Percentiles rank a stretch among this genome's conserved stretches.
Conservation (phyloP, 1,284 basidiomycete genomes). For the Porodaedalea pini region DNA sequence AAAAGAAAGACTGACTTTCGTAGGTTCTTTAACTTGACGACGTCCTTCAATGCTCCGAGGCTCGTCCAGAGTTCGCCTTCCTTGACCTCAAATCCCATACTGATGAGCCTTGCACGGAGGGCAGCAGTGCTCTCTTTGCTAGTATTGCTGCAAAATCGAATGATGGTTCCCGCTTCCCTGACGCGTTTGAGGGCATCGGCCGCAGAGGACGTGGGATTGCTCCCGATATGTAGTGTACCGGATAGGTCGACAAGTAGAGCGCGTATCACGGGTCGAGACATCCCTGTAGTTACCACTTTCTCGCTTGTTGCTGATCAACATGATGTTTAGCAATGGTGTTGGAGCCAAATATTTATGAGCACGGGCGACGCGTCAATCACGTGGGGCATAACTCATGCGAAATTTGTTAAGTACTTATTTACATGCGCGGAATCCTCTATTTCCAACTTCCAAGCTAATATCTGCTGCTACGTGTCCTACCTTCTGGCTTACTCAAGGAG, state of each 20-base stretch:
- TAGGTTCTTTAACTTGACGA: constrained; percentile 40
- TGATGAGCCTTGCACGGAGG: constrained; percentile 40
- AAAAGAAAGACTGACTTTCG: constrained; percentile 36
- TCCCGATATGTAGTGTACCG: constrained; percentile 62
- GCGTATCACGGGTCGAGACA: constrained; percentile 35
- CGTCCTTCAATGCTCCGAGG: constrained; percentile 52
- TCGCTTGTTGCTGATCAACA: too few relatives aligned
- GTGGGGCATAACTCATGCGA: too few relatives aligned
- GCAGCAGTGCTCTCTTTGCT: constrained; percentile 52
- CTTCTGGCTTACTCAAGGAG: too few relatives aligned
- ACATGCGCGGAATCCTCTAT: too few relatives aligned
- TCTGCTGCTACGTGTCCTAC: too few relatives aligned
- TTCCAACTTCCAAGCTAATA: too few relatives aligned
- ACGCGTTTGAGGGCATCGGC: constrained; percentile 49
- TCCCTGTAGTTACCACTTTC: too few relatives aligned
- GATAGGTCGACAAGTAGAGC: constrained; percentile 67
- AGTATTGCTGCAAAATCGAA: constrained; percentile 61
- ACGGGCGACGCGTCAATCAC: not conserved
- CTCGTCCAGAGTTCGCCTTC: constrained; percentile 56
- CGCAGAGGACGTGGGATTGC: constrained; percentile 46
- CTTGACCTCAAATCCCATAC: constrained; percentile 50
- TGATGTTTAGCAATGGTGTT: not conserved
- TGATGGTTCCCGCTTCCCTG: constrained; percentile 43
- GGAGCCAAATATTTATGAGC: not conserved
- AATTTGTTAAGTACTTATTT: too few relatives aligned